Evolutionary conservation across 129 eudicot species (phyloP), one percentile per base, ranked within the genome.

Genomic region (Artemisia tridentata): DNA sequence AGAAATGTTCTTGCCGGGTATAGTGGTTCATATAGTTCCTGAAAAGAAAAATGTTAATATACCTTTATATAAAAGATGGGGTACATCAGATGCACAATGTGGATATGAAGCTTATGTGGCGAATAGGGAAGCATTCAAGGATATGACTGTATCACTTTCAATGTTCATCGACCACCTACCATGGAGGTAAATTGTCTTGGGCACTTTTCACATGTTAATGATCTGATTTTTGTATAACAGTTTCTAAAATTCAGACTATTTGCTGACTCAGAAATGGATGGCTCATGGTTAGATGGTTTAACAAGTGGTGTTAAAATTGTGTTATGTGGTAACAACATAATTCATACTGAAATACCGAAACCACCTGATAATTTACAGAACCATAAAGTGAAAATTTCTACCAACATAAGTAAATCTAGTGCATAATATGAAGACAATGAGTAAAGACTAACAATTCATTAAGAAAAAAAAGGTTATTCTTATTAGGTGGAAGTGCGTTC

Each of bases 81-180:
- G 72, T 14, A 69, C 72, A 4, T 60, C 75, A 45, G 52, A 68
- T 21, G 51, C 71, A 6, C 59, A 50, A 27, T 75, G 69, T 73
- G 78, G 83, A 54, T 83, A 78, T 65, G 84, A 64, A 78, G 96
- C 91, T 62, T 85, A 76, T 61, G 63, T 85, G 72, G 91, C 85
- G 1, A 76, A 81, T 56, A 75, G 86, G 63, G 87, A 88, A 63
- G 79, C 82, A 20, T 88, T 88, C 75, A 85, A 79, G 82, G 96
- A 88, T 65, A 83, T 88, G 53, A 14, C 75, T 13, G 88, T 88
- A 2, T 88, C 96, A 49, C 91, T 82, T 67, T 76, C 73, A 41
- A 88, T 88, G 96, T 88, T 88, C 73, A 80, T 88, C n/a, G 96
- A 88, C 63, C 96, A 88, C 76, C 83, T 88, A 41, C 95, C 95